A percentile compares a stretch with the other conserved stretches of the same genome.
Conservation (phyloP, 768 basidiomycete species). For the Amanita jacksonii region DNA sequence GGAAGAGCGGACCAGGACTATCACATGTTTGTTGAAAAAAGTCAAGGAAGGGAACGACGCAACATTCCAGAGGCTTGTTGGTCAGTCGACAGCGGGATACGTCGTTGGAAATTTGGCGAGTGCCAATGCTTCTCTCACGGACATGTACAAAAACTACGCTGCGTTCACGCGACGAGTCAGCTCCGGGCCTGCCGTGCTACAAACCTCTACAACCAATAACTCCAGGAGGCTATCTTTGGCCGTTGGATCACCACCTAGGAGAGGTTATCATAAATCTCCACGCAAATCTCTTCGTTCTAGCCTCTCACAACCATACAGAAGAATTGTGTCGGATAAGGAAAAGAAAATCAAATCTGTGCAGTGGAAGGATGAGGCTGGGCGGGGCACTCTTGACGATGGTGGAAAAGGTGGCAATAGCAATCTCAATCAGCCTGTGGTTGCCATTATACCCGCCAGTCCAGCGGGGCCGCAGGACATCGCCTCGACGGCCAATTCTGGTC, state of each 20-base stretch:
- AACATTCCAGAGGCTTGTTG: conserved; percentile 56
- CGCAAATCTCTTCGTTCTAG: conserved; percentile 68
- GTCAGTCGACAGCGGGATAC: conserved; percentile 58
- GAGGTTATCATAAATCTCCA: conserved; percentile 47
- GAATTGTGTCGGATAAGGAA: conserved; percentile 50
- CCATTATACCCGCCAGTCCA: conserved; percentile 36
- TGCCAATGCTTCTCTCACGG: conserved; percentile 25
- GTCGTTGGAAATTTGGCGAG: conserved; percentile 25
- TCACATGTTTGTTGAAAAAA: conserved; percentile 41
- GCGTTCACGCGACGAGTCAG: conserved; percentile 39
- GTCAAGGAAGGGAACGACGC: conserved; percentile 63
- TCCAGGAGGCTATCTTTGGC: conserved; percentile 32
- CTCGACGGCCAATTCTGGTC: background rate
- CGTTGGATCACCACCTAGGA: conserved; percentile 40
- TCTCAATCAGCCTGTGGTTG: conserved; percentile 22
- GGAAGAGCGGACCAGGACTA: conserved; percentile 25
- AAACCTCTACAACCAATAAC: conserved; percentile 18
- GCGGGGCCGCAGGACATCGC: conserved; percentile 16
- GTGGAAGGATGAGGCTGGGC: conserved; percentile 83
- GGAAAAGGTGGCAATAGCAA: conserved; percentile 21
- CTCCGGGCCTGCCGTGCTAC: conserved; percentile 38
- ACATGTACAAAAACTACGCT: conserved; percentile 43
- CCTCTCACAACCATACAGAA: conserved; percentile 49
- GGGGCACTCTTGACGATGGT: conserved; percentile 67
- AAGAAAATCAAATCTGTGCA: conserved; percentile 57